Conservation (phyloP, 495 filamentous ascomycete species). For the Antarctomyces pellizariae region DNA sequence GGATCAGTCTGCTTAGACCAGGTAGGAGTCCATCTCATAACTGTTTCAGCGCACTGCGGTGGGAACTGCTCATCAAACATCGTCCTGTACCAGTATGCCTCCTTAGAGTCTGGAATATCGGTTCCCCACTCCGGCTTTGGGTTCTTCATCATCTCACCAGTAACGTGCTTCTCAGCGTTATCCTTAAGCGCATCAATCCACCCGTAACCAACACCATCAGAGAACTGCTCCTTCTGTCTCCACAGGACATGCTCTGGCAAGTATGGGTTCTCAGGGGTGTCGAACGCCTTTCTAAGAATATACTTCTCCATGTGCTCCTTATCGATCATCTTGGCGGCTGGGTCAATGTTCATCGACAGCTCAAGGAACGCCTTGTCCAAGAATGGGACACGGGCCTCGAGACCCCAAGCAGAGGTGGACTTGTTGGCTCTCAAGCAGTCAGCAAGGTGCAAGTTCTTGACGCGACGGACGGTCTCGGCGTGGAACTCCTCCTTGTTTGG, state of each 20-base stretch:
- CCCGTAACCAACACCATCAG: slow-evolving; percentile 92
- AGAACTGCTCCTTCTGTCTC: slow-evolving; percentile 99
- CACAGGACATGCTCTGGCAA: slow-evolving; percentile 87
- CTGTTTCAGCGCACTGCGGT: slow-evolving; percentile 66
- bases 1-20: slow-evolving; percentile 95
- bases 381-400: slow-evolving; percentile 96
- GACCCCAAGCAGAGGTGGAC: slow-evolving; percentile 94
- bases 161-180: slow-evolving; percentile 64
- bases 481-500: slow-evolving; percentile 83
- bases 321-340: slow-evolving; percentile 82
- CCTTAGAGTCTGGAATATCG: slow-evolving; percentile 87
- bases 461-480: slow-evolving; percentile 69
- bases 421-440: slow-evolving; percentile 97
- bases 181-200: slow-evolving; percentile 98
- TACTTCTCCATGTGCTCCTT: slow-evolving; percentile 87
- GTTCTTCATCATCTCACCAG: slow-evolving; percentile 91
- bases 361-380: slow-evolving; percentile 92
- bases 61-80: slow-evolving; percentile 99
- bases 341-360: slow-evolving; percentile 76
- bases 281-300: slow-evolving; percentile 90
- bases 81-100: slow-evolving; percentile 91
- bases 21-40: slow-evolving; percentile 92
- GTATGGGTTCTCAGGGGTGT: slow-evolving; percentile 70
- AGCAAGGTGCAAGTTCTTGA: slow-evolving; percentile 86
- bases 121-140: slow-evolving; percentile 83